These are phyloP conservation scores for Parsonsia alboflavescens DNA, from an alignment of 257 asterid genomes.

Conservation along the genomic window DNA sequence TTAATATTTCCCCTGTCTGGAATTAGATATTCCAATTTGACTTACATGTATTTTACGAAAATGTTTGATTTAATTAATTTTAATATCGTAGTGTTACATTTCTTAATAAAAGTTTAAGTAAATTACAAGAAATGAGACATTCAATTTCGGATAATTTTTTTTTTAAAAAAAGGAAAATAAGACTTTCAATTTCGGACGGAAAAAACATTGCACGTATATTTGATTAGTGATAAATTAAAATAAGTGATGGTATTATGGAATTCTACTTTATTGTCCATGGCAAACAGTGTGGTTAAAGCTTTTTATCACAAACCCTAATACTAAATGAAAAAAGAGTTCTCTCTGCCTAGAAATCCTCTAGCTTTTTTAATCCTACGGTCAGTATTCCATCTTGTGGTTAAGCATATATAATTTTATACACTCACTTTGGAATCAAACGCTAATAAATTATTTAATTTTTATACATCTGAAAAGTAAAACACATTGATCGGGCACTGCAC, in stretches of 20 bases:
- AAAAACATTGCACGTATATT: constrained; percentile 5
- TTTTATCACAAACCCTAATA: background rate
- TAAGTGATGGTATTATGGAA: background rate
- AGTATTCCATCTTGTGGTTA: no score
- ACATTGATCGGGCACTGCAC: constrained; percentile 10
- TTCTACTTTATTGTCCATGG: background rate
- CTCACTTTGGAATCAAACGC: constrained; percentile 19
- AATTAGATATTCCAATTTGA: no score
- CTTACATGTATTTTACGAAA: no score
- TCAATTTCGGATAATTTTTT: no score
- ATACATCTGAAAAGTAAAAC: background rate
- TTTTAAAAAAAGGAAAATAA: no score
- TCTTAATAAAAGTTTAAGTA: no score
- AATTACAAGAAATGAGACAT: no score
- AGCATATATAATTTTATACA: no score
- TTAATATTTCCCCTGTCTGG: no score
- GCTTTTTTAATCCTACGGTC: constrained; percentile 22
- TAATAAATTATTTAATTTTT: background rate
- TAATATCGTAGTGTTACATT: no score
- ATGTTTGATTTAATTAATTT: no score
- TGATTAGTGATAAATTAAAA: background rate
- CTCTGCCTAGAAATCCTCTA: constrained; percentile 14
- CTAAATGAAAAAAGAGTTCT: constrained; percentile 21
- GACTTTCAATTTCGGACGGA: no score
- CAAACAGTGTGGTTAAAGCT: background rate